Percentiles rank a stretch among this genome's conserved stretches.
Conservation (phyloP, 177 flowering plant genomes). For the Telopea speciosissima region DNA sequence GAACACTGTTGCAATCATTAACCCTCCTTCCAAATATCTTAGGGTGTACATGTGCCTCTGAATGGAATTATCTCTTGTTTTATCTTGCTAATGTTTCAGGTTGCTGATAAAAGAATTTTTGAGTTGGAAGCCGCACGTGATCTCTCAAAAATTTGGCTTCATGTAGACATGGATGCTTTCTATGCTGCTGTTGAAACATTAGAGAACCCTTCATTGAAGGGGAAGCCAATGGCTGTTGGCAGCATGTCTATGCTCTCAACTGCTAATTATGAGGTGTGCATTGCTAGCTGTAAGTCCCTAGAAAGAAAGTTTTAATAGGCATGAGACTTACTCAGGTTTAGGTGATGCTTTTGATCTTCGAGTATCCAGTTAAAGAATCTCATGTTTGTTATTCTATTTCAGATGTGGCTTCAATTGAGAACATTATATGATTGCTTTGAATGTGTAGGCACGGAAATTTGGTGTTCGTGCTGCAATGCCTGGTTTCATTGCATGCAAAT, state of each 20-base stretch:
- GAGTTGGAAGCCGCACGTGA: slow-evolving; percentile 83
- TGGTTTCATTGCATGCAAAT: slow-evolving; percentile 91
- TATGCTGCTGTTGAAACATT: slow-evolving; percentile 97
- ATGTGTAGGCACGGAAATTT: slow-evolving; percentile 69
- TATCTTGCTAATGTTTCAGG: slow-evolving; percentile 28
- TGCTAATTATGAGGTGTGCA: slow-evolving; percentile 93
- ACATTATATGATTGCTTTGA: slow-evolving; percentile 1
- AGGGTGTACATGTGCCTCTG: too few species aligned
- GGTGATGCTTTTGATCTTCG: background rate
- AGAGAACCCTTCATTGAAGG: slow-evolving; percentile 65
- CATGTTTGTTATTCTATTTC: background rate
- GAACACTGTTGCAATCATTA: background rate
- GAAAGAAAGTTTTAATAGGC: background rate
- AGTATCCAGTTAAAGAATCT: background rate
- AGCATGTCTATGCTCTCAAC: slow-evolving; percentile 97
- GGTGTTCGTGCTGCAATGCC: slow-evolving; percentile 99
- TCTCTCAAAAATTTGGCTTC: slow-evolving; percentile 78
- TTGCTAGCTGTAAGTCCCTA: slow-evolving; percentile 15
- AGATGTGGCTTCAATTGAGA: background rate
- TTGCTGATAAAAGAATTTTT: slow-evolving; percentile 69
- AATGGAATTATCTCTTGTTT: background rate
- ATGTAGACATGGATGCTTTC: slow-evolving; percentile 99
- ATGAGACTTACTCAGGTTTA: slow-evolving; percentile 1
- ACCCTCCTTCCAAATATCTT: background rate
- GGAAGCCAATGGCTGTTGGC: slow-evolving; percentile 97